Evolutionary conservation across 2,329 filamentous ascomycete species (phyloP).

Genomic region (Chlorencoelia australis): DNA sequence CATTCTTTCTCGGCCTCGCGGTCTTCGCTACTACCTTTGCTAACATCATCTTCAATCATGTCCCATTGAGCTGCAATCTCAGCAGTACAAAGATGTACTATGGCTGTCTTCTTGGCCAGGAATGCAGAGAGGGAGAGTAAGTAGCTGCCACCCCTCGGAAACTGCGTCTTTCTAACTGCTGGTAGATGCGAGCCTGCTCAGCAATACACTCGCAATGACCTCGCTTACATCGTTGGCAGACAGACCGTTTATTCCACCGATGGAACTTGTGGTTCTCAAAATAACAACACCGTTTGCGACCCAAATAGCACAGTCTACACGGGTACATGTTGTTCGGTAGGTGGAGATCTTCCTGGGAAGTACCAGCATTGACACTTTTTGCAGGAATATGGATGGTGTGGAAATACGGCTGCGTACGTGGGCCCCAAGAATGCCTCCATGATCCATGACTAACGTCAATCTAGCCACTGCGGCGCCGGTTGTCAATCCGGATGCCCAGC

Average conservation of each 20-base stretch:
- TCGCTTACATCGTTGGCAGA: no score
- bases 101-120: constrained; percentile 25
- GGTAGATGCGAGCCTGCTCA: no score
- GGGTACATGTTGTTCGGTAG: constrained; percentile 35
- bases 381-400: constrained; percentile 31
- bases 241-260: constrained; percentile 33
- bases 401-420: constrained; percentile 28
- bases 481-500: constrained; percentile 32
- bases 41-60: constrained; percentile 39
- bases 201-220: no score
- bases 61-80: constrained; percentile 34
- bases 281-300: constrained; percentile 28
- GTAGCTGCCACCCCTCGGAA: background rate
- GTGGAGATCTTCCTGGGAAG: constrained; percentile 4
- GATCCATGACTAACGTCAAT: no score
- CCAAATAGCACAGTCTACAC: constrained; percentile 35
- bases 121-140: constrained; percentile 20
- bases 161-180: no score
- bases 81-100: constrained; percentile 20
- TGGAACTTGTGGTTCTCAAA: constrained; percentile 27
- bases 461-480: constrained; percentile 27
- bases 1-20: constrained; percentile 25
- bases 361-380: constrained; percentile 4
- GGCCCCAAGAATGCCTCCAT: background rate
- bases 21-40: constrained; percentile 31